Base-by-base conservation (phyloP, 176 grass and related monocot genomes). In the Pharus latifolius region DNA sequence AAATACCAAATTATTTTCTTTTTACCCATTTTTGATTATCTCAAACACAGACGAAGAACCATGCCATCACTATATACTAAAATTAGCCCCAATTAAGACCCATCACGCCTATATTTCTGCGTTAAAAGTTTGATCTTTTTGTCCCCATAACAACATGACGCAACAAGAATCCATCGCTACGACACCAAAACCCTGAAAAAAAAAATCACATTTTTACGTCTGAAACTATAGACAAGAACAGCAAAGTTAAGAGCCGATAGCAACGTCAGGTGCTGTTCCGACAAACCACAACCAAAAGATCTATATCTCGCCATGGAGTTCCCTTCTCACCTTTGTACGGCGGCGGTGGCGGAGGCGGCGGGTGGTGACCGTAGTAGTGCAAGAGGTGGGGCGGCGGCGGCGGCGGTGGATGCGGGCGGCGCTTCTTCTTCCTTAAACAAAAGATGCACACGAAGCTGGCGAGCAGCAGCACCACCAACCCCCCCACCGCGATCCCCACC, bases 251-350 rank as follows among this genome's bases (percentile, higher is more conserved):
- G 33, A 43, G 19, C 17, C 26, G 84, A 82, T 6, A 27, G 63
- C 23, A 65, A 82, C 38, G 49, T 17, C 58, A 69, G 46, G 66
- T 28, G 20, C 35, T 34, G 19, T 53, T 44, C 54, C 41, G n/a
- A 66, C 30, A 80, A 80, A 59, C 17, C 33, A 49, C 34, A 57
- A 23, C 41, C 10, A 45, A 27, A 7, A 12, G 49, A 74, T 56
- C 10, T 60, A 28, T 49, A 75, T 66, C 55, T 18, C 37, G 24
- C 53, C 2, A 40, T 37, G 15, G 13, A 20, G 23, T 46, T 85
- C 46, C 2, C 4, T 23, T 70, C 63, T 73, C 75, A 98, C 94
- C 94, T 88, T 98, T 98, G 62, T 82, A 63, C 20, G 77, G 69
- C 17, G 82, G 75, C 0, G 75, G 83, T 0, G 80, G 72, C 0